Percentiles rank a stretch among this genome's conserved stretches.
Evolutionary conservation across 1,284 basidiomycete genomes (phyloP).

Genomic region (Austropuccinia psidii): DNA sequence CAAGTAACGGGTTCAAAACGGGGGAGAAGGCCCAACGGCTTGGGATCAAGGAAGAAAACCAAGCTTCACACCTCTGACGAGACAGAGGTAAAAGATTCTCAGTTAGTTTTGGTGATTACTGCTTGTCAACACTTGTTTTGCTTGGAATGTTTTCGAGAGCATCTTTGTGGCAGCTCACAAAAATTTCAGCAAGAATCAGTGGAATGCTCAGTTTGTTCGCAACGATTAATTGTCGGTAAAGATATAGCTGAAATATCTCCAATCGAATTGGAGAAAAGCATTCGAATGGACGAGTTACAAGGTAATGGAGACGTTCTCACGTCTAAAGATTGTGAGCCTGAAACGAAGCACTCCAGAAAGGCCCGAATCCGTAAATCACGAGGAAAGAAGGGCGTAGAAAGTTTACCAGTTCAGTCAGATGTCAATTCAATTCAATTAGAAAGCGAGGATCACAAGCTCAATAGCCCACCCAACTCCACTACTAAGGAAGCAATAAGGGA

Average conservation of each 20-base stretch:
- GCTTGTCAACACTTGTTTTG: slow-evolving; percentile 83
- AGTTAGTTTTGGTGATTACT: slow-evolving; percentile 55
- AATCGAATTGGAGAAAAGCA: slow-evolving; percentile 2
- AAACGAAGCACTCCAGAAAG: background rate
- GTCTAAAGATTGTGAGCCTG: background rate
- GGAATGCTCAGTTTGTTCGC: slow-evolving; percentile 23
- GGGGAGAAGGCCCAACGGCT: background rate
- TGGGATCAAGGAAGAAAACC: background rate
- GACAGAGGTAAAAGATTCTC: background rate
- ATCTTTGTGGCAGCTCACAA: background rate
- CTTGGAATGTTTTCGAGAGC: slow-evolving; percentile 42
- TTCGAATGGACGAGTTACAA: background rate
- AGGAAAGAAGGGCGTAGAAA: background rate
- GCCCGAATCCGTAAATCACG: background rate
- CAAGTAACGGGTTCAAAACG: background rate
- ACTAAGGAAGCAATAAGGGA: too few relatives aligned
- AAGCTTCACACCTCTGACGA: background rate
- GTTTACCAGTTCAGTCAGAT: background rate
- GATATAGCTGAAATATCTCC: slow-evolving; percentile 21
- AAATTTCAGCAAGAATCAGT: background rate
- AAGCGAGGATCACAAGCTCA: too few relatives aligned
- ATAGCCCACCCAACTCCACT: too few relatives aligned
- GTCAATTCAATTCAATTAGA: too few relatives aligned
- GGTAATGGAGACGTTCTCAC: background rate
- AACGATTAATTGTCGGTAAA: background rate